These are phyloP conservation scores for Tulasnella sp. DNA, from an alignment of 768 basidiomycete species.

Conservation along the genomic window DNA sequence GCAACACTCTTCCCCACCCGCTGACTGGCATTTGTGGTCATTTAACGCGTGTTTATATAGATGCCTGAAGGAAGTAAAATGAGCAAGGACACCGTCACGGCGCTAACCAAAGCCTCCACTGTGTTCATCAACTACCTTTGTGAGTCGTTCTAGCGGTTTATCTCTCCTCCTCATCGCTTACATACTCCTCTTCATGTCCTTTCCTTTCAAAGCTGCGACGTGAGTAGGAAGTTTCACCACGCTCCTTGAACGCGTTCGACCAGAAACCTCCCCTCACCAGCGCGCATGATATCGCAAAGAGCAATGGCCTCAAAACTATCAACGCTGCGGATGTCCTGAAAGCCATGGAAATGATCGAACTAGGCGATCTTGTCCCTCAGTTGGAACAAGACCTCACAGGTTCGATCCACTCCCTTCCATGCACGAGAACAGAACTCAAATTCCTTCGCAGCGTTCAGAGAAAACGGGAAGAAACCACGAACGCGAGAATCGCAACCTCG, in stretches of 20 bases:
- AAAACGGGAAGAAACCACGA: constrained; percentile 18
- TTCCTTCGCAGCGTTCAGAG: constrained; percentile 14
- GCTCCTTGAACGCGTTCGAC: background rate
- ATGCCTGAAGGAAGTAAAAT: constrained; percentile 75
- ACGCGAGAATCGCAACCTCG: constrained; percentile 16
- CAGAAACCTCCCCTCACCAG: constrained; percentile 23
- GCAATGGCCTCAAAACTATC: constrained; percentile 77
- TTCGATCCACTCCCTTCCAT: constrained; percentile 25
- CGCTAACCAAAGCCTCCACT: constrained; percentile 77
- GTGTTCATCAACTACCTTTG: constrained; percentile 93
- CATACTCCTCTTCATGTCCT: constrained; percentile 16
- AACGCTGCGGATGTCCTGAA: constrained; percentile 83
- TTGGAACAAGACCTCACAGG: constrained; percentile 55
- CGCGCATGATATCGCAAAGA: constrained; percentile 77
- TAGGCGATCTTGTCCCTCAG: constrained; percentile 50
- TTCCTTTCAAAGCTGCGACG: constrained; percentile 33
- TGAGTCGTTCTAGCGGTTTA: constrained; percentile 28
- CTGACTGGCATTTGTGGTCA: background rate
- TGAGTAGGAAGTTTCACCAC: constrained; percentile 26
- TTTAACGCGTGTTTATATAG: constrained; percentile 29
- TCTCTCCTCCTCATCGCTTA: background rate
- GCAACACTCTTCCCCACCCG: background rate
- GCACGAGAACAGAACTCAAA: background rate
- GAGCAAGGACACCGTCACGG: constrained; percentile 78
- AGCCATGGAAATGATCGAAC: constrained; percentile 67